These are phyloP conservation scores for Suhomyces terraborum DNA, from an alignment of 1,139 yeast species.

Conservation along the genomic window DNA sequence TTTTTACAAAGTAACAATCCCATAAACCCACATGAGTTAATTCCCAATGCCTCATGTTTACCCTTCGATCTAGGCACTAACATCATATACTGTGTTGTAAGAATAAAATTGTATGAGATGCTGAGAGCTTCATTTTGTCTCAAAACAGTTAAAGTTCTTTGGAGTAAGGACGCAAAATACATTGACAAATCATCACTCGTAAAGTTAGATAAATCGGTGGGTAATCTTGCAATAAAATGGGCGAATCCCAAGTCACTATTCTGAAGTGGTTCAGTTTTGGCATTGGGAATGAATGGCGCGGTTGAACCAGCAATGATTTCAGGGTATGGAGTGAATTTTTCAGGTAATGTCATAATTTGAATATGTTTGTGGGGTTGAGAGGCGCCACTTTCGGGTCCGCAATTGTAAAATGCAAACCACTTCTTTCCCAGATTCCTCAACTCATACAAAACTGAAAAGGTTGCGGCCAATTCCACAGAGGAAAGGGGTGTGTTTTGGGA, in stretches of 20 bases:
- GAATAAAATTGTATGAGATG: conserved; percentile 74
- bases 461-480: conserved; percentile 63
- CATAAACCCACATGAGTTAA: conserved; percentile 79
- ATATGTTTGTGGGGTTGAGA: conserved; percentile 92
- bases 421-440: conserved; percentile 28
- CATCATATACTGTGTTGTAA: conserved; percentile 83
- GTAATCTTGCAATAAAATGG: conserved; percentile 74
- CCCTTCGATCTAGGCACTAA: conserved; percentile 72
- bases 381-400: conserved; percentile 88
- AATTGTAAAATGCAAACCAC: conserved; percentile 80
- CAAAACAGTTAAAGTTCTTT: conserved; percentile 66
- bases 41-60: conserved; percentile 49
- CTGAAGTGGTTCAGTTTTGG: conserved; percentile 59
- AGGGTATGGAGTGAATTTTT: conserved; percentile 57
- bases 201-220: conserved; percentile 36
- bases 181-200: conserved; percentile 58
- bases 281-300: conserved; percentile 56
- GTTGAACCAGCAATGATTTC: conserved; percentile 50
- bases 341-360: conserved; percentile 77
- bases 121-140: conserved; percentile 50
- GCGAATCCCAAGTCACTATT: conserved; percentile 71
- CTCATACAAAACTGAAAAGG: conserved; percentile 51
- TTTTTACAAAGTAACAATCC: conserved; percentile 80
- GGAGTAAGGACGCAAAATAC: conserved; percentile 69
- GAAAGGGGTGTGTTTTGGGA: conserved; percentile 73